A percentile compares a stretch with the other conserved stretches of the same genome.
Evolutionary conservation across 2,329 filamentous ascomycete species (phyloP).

Genomic region (Monilinia laxa): DNA sequence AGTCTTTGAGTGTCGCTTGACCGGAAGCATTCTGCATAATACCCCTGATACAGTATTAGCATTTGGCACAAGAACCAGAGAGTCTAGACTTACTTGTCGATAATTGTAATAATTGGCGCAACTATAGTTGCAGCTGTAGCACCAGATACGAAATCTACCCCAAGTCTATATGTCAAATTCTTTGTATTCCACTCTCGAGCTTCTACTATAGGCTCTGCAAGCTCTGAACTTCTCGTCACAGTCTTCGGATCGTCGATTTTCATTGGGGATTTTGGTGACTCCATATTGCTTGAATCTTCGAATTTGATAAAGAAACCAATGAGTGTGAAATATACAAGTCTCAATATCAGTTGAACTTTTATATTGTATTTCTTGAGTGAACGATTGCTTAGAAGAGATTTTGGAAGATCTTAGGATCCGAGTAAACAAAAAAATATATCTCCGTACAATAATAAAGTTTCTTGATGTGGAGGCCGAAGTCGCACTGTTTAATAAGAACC

Average conservation of each 20-base stretch:
- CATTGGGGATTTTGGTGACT: slow-evolving; percentile 13
- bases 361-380: neutral
- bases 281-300: slow-evolving; percentile 8
- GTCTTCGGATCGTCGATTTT: slow-evolving; percentile 22
- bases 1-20: slow-evolving; percentile 57
- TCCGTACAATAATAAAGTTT: slow-evolving; percentile 6
- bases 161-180: slow-evolving; percentile 65
- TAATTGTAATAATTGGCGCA: slow-evolving; percentile 81
- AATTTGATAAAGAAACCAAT: neutral
- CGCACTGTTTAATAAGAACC: neutral
- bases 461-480: slow-evolving; percentile 7
- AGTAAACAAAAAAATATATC: slow-evolving; percentile 8
- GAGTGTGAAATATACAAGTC: neutral
- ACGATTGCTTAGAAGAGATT: slow-evolving; percentile 5
- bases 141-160: slow-evolving; percentile 67
- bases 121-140: slow-evolving; percentile 71
- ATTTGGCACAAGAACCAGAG: slow-evolving; percentile 8
- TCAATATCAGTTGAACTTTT: neutral
- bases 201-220: slow-evolving; percentile 28
- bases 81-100: slow-evolving; percentile 65
- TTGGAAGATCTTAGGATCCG: neutral
- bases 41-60: slow-evolving; percentile 49
- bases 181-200: slow-evolving; percentile 67
- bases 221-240: slow-evolving; percentile 18
- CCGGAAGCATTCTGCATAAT: slow-evolving; percentile 84